Base-by-base conservation (phyloP, 2,329 filamentous ascomycete genomes). In the Dendryphion nanum region DNA sequence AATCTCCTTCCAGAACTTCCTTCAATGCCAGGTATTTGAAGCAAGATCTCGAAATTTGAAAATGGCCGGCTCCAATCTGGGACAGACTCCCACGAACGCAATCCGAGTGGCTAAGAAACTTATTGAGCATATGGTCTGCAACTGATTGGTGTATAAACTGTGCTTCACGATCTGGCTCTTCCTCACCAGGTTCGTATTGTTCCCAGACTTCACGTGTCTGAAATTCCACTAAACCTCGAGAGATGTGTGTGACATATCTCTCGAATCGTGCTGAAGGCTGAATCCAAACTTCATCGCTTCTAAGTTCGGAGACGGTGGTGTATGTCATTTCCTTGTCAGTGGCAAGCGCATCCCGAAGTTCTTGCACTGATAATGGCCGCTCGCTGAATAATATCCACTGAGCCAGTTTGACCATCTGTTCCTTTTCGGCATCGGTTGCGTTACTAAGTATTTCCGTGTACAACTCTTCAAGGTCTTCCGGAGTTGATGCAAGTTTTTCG, bases 91-190 rank as follows among this genome's bases (percentile, higher is more conserved):
- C 6, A 16, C 24, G 18, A 29, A 18, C 2, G 35, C 14, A 6
- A 4, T 28, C 21, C 18, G 21, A 19, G 12, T 31, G n/a, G 1
- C 41, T 43, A 21, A 48, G n/a, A 39, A 40, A 44, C 4, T 17
- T 37, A 4, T 38, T 31, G 14, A 33, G 26, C 15, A 50, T 20
- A 30, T 35, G 47, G 14, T 48, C 41, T n/a, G 48, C 41, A 6
- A 51, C 48, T 19, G 42, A 48, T 30, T 50, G 41, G 19, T 48
- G 41, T 17, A 48, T 50, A 16, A 52, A 35, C 13, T 52, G 45
- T 3, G 45, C 47, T 28, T 52, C 42, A 2, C 36, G 37, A 18
- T 48, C 42, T 24, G 38, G 35, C 10, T 43, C 45, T 39, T 45
- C 38, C 24, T 18, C 41, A 19, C 32, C 3, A 2, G 13, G 38